Conservation (phyloP, 2,329 filamentous ascomycete genomes). For the Cryphonectria carpinicola region DNA sequence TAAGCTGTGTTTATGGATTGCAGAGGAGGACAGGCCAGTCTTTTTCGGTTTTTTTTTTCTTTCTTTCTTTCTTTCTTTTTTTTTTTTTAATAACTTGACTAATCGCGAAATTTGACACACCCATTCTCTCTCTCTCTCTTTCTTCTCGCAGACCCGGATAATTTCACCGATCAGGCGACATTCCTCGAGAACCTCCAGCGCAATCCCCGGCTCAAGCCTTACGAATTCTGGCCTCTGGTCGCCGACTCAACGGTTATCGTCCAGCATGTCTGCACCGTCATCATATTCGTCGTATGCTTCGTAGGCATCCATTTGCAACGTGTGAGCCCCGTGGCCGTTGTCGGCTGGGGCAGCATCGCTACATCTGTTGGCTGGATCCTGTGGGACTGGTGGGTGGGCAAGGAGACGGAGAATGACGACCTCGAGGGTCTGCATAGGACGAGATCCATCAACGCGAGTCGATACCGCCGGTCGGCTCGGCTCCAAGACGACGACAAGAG, state of each 20-base stretch:
- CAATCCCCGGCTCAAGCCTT: constrained; percentile 90
- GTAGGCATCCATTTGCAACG: constrained; percentile 85
- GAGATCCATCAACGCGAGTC: constrained; percentile 40
- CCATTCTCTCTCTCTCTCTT: background rate
- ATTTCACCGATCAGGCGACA: constrained; percentile 95
- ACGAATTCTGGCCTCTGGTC: constrained; percentile 97
- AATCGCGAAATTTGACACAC: background rate
- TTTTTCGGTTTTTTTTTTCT: too few relatives aligned
- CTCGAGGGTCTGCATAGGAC: constrained; percentile 44
- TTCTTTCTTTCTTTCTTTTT: too few relatives aligned
- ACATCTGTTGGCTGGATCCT: constrained; percentile 88
- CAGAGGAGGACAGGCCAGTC: background rate
- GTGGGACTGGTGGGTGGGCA: constrained; percentile 88
- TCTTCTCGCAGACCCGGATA: constrained; percentile 76
- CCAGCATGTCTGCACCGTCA: constrained; percentile 93
- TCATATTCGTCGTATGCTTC: constrained; percentile 93
- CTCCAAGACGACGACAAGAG: constrained; percentile 32
- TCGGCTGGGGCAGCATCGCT: constrained; percentile 79
- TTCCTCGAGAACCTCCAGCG: constrained; percentile 95
- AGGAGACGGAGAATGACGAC: constrained; percentile 53
- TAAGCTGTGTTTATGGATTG: constrained; percentile 46
- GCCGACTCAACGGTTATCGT: constrained; percentile 95
- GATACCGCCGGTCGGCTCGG: constrained; percentile 35
- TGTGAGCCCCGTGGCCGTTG: constrained; percentile 87
- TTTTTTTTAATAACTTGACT: background rate